These are phyloP conservation scores for Tetrapisispora phaffii DNA, from an alignment of 805 yeast species.

Conservation along the genomic window DNA sequence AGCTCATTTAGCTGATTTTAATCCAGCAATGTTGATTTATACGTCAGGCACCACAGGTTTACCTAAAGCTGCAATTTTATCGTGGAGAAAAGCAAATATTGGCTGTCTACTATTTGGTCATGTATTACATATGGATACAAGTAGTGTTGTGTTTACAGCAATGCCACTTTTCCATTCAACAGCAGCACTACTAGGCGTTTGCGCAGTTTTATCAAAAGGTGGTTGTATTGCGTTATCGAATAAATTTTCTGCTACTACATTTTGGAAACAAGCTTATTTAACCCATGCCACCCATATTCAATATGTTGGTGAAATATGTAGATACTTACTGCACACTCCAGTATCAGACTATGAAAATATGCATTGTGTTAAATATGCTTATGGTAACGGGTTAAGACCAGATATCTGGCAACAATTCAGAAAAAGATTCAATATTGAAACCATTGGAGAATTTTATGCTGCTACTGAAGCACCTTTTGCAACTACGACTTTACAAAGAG, in stretches of 20 bases:
- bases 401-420: slow-evolving; percentile 85
- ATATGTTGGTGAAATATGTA: slow-evolving; percentile 91
- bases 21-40: slow-evolving; percentile 65
- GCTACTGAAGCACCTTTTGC: slow-evolving; percentile 91
- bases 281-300: slow-evolving; percentile 71
- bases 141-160: slow-evolving; percentile 66
- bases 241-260: slow-evolving; percentile 72
- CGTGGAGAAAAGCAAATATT: slow-evolving; percentile 75
- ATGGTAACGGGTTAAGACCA: slow-evolving; percentile 83
- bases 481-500: slow-evolving; percentile 67
- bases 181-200: slow-evolving; percentile 76
- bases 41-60: slow-evolving; percentile 94
- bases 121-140: slow-evolving; percentile 47
- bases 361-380: slow-evolving; percentile 60
- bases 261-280: slow-evolving; percentile 81
- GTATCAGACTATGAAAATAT: slow-evolving; percentile 52
- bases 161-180: slow-evolving; percentile 96
- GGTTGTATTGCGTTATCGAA: slow-evolving; percentile 70
- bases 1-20: slow-evolving; percentile 40
- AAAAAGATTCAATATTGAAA: slow-evolving; percentile 59
- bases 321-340: slow-evolving; percentile 65
- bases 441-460: slow-evolving; percentile 85
- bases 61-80: slow-evolving; percentile 88
- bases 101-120: slow-evolving; percentile 64
- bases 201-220: slow-evolving; percentile 59